Base-by-base conservation (phyloP, 192 early-diverging fungal species). In the Powellomyces hirtus region DNA sequence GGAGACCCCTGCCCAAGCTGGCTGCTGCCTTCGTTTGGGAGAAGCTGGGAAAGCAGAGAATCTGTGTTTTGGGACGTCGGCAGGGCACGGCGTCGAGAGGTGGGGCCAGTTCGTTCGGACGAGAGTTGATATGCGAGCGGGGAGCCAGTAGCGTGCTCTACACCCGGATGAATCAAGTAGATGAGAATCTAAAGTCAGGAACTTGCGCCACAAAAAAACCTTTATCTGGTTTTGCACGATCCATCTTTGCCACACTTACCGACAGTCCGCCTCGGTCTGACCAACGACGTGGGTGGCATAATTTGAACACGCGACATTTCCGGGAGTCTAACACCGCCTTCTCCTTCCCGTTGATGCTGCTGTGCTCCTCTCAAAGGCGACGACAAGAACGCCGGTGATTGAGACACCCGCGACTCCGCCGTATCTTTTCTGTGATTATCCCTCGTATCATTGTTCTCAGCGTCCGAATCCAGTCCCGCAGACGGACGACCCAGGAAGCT, bases 41-140 rank as follows among this genome's bases (percentile, higher is more conserved):
- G 46, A 35, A 70, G 33, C 11, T 20, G 8, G 35, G 62, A 59
- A 18, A 31, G 56, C 4, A 57, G 18, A n/a, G n/a, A n/a, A n/a
- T n/a, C n/a, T n/a, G n/a, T n/a, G n/a, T n/a, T n/a, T 18, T 36
- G 57, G 30, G 35, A 13, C 27, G n/a, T 42, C 1, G 34, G 35
- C 2, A 7, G 1, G 1, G 11, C 36, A 29, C 18, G 6, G 16
- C 51, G 30, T 7, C 62, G 36, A 26, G n/a, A 11, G 44, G 59
- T 20, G 36, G 30, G 37, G 20, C 24, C 26, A 22, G 33, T 16
- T 16, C 27, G 53, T 45, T 62, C 62, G 14, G 70, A 59, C 27
- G 62, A 58, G 34, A 35, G 55, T 16, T 52, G 70, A 37, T 72
- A 62, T 14, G 6, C 44, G 42, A 60, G 67, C 29, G 57, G 57